Evolutionary conservation across 2,329 filamentous ascomycete genomes (phyloP).

Genomic region (Bipolaris oryzae): DNA sequence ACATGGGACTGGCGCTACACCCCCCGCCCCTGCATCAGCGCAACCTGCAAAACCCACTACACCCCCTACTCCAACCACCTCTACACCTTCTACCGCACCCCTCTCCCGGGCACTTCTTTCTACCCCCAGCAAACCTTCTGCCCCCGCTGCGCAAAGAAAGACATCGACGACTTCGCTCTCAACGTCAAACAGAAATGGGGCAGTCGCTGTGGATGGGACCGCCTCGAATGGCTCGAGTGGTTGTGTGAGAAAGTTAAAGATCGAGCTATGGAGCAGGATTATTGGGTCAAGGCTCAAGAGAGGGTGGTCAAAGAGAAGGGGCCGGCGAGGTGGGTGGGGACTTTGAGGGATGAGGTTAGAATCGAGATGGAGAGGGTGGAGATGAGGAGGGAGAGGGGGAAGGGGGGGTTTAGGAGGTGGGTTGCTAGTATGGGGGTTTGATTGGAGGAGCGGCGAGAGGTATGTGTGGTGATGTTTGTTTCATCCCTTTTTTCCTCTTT

Average conservation of each 20-base stretch:
- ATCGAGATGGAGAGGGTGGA: slow-evolving; percentile 14
- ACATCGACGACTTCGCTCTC: slow-evolving; percentile 32
- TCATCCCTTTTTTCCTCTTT: background rate
- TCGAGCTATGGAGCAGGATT: slow-evolving; percentile 30
- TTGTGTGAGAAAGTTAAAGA: slow-evolving; percentile 24
- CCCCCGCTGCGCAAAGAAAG: slow-evolving; percentile 31
- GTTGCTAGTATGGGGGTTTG: slow-evolving; percentile 18
- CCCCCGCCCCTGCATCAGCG: slow-evolving; percentile 33
- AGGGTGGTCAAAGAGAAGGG: slow-evolving; percentile 30
- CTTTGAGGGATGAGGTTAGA: slow-evolving; percentile 3
- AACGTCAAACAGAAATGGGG: slow-evolving; percentile 28
- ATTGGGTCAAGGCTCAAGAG: slow-evolving; percentile 41
- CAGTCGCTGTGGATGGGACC: slow-evolving; percentile 27
- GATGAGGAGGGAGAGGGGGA: slow-evolving; percentile 9
- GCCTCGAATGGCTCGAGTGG: slow-evolving; percentile 37
- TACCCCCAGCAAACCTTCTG: slow-evolving; percentile 33
- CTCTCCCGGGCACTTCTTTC: slow-evolving; percentile 19
- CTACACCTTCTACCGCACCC: slow-evolving; percentile 33
- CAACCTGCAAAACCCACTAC: slow-evolving; percentile 29
- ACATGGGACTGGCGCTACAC: slow-evolving; percentile 38
- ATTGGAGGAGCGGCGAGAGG: background rate
- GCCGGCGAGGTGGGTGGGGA: slow-evolving; percentile 6
- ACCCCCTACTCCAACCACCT: slow-evolving; percentile 33
- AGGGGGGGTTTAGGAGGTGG: slow-evolving; percentile 26
- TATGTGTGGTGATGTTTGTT: background rate